Base-by-base conservation (phyloP, 2,329 filamentous ascomycete species). In the Coniochaeta hoffmannii region DNA sequence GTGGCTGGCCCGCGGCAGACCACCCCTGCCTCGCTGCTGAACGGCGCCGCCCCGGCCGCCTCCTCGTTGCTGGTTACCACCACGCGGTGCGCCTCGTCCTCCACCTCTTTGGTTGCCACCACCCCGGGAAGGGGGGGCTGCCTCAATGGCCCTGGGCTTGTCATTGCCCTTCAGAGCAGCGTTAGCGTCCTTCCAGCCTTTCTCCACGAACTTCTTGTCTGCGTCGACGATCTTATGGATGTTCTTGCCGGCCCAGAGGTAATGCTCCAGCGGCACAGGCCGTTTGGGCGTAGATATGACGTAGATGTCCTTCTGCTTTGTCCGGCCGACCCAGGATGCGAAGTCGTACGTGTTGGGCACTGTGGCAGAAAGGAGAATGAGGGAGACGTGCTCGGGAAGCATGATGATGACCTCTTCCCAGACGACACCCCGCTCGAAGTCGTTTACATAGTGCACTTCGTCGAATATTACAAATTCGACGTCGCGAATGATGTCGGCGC, bases 381-480 rank as follows among this genome's bases (percentile, higher is more conserved):
- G 80, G 1, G 94, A 96, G 36, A 99, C 90, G 72, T 99, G 94
- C 68, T 96, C 92, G 0, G 94, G 94, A 55, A 99, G 79, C 94
- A 99, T 97, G 65, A 99, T 99, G 66, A 99, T 99, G 64, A 99
- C 94, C 71, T 99, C 94, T 71, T 99, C 94, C 94, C 94, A 99
- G 0, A 99, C 94, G 6, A 99, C 94, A 65, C 94, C 94, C 72
- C 94, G 83, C 69, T 97, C 94, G 26, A 88, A 81, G 68, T 99
- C 94, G 67, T 97, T 99, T 61, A 99, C 93, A 68, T 99, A 99
- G 72, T 99, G 94, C 1, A 99, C 94, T 71, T 99, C 94, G 65
- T 99, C 94, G 60, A 99, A 99, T 51, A 99, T 97, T 63, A 99
- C 94, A 68, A 96, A 99, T 62, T 99, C 94, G 9, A 99, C 94